Evolutionary conservation across 208 protist species (phyloP), one percentile per base, ranked within the genome.

Genomic region (Acanthamoeba quina): DNA sequence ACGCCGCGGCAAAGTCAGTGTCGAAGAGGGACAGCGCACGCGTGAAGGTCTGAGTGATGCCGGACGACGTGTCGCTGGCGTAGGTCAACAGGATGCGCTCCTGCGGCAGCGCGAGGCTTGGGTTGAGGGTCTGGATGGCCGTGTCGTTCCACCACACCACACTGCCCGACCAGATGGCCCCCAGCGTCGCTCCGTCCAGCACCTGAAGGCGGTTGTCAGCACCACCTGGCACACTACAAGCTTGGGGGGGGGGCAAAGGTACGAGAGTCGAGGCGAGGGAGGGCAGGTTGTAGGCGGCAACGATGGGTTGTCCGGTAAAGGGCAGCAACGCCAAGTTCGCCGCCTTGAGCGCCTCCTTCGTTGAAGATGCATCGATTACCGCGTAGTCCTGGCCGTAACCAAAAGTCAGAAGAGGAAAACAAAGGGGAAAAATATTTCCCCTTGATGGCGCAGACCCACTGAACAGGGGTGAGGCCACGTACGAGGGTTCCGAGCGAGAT

Each of bases 141-240:
- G 74, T 56, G 44, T 82, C 74, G 44, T 82, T 82, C 74, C 74
- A 82, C 72, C 72, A 82, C 72, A 52, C 21, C 21, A 82, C 26
- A 15, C 15, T 13, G 41, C 72, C 72, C 17, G 24, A 9, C 72
- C 72, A 82, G 72, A 82, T 82, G 3, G 72, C 72, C 5, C 17
- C 72, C 41, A 82, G 41, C 37, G 72, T 82, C 6, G 37, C 37
- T 21, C 72, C 72, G 31, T 82, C 37, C 37, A 82, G 17, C 11
- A 82, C 72, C 72, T 82, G 24, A 72, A 19, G 19, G 64, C 11
- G 24, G 7, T 21, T n/a, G 58, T 21, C 21, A 64, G 64, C 29
- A 31, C 54, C 54, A 2, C 0, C 15, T 5, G 9, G 54, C 54
- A 2, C 21, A n/a, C n/a, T n/a, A 62, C 56, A 26, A 31, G 24